Evolutionary conservation across 176 grass and related monocot genomes (phyloP), one percentile per base, ranked within the genome.

Genomic region (Saccharum spontaneum): DNA sequence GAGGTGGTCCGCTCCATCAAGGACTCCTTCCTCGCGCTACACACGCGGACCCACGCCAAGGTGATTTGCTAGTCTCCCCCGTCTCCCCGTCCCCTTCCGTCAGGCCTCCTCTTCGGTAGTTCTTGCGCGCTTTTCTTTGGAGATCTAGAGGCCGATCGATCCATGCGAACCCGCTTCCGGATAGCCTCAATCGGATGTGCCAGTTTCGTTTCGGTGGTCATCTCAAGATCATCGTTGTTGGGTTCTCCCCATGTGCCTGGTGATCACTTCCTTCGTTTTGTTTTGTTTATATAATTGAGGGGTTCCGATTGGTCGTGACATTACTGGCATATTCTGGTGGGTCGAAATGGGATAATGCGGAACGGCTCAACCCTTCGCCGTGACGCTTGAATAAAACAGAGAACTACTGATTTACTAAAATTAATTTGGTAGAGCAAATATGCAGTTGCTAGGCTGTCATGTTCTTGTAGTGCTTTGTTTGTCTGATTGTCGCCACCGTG

Each of bases 21-120:
- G 89, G 93, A 95, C 63, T 92, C 92, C 62, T 92, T 98, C 82
- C 90, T 95, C 80, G 89, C 93, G 67, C 91, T 98, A 22, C 80
- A 95, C 87, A 92, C 95, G 86, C 87, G 86, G 88, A 93, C 87
- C 89, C 80, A 87, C 20, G 91, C 89, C 39, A 93, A 89, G 95
- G 95, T 98, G 38, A 67, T 69, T 38, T 28, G 3, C 10, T 37
- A 57, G 17, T 23, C 39, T 9, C 45, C 31, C 38, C 38, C 10
- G 24, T 34, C 33, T 34, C 20, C 2, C 16, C 33, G 2, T 69
- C 33, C 69, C 76, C 55, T 8, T 23, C 69, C 30, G 78, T 37
- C 7, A 40, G 24, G 2, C 87, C 5, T 22, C 57, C 22, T 64
- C 61, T 23, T n/a, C 54, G 3, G 8, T 60, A 64, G 24, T 60